Base-by-base conservation (phyloP, 139 green algal genomes). In the Pseudopediastrum boryanum region DNA sequence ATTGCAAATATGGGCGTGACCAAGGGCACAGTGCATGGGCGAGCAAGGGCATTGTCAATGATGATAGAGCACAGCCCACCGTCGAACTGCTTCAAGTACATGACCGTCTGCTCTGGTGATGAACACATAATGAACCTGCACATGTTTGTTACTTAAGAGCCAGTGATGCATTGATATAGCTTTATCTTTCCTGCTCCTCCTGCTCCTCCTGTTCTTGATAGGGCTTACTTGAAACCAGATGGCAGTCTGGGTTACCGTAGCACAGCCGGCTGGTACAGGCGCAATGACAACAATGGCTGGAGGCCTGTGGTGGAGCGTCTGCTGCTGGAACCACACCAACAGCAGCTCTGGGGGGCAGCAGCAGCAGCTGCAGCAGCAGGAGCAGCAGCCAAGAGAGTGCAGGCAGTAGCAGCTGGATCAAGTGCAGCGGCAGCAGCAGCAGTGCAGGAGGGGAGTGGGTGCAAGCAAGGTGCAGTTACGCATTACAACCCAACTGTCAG, bases 201-300 rank as follows among this genome's bases (percentile, higher is more conserved):
- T 31, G 33, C 44, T 27, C 21, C 56, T 62, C 12, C 29, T 39
- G 27, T 42, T 35, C 4, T n/a, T 36, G 25, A 27, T 59, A 88
- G 74, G 62, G 77, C 80, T 56, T 88, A 84, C 74, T 78, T 83
- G 29, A 67, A 75, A 48, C 82, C 83, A 16, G 84, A 91, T 61
- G 86, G 86, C 27, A 89, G 51, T 10, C 70, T 84, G 16, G 88
- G 85, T 3, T 56, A 64, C 35, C 75, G 84, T 36, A 77, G 35
- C 74, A 86, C 70, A 0, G 70, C 48, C 23, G 87, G 85, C 21
- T 94, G 90, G 90, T 94, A 94, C 74, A 77, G 85, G 31, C 68
- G 90, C 4, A n/a, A 71, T 36, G 90, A 92, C 59, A 92, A 90
- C 80, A 95, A 95, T 75, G 89, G 85, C 12, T 95, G 91, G 91